These are phyloP conservation scores for Astraeus odoratus DNA, from an alignment of 768 basidiomycete genomes.

Conservation along the genomic window DNA sequence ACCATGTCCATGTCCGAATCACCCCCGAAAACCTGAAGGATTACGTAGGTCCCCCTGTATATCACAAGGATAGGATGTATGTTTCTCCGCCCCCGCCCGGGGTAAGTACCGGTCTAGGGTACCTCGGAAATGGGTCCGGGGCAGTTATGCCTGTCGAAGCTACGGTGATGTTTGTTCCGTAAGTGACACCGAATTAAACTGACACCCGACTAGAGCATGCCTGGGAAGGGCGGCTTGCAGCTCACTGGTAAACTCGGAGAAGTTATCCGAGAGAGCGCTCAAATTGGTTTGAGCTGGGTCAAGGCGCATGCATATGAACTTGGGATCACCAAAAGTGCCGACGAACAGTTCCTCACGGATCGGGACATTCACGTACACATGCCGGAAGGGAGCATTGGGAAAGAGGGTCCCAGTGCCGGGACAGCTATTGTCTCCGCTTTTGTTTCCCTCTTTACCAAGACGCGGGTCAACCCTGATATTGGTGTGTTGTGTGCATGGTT, in stretches of 20 bases:
- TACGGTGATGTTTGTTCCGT: slow-evolving; percentile 46
- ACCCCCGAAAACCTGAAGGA: slow-evolving; percentile 87
- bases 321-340: slow-evolving; percentile 68
- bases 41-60: slow-evolving; percentile 93
- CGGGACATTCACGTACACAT: slow-evolving; percentile 95
- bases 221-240: too few relatives aligned
- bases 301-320: slow-evolving; percentile 85
- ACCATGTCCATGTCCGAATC: slow-evolving; percentile 71
- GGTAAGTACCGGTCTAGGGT: slow-evolving; percentile 94
- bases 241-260: slow-evolving; percentile 97
- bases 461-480: slow-evolving; percentile 77
- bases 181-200: background rate
- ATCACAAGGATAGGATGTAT: slow-evolving; percentile 94
- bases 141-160: slow-evolving; percentile 97
- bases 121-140: slow-evolving; percentile 91
- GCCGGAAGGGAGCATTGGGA: slow-evolving; percentile 90
- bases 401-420: slow-evolving; percentile 96
- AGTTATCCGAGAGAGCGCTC: slow-evolving; percentile 93
- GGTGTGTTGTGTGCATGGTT: slow-evolving; percentile 43
- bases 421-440: slow-evolving; percentile 90
- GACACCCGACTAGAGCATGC: slow-evolving; percentile 67
- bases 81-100: slow-evolving; percentile 75
- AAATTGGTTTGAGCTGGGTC: slow-evolving; percentile 91
- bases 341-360: slow-evolving; percentile 77
- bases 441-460: slow-evolving; percentile 86